These are phyloP conservation scores for Wickerhamomyces kurtzmanii DNA, from an alignment of 805 yeast genomes.

Conservation along the genomic window DNA sequence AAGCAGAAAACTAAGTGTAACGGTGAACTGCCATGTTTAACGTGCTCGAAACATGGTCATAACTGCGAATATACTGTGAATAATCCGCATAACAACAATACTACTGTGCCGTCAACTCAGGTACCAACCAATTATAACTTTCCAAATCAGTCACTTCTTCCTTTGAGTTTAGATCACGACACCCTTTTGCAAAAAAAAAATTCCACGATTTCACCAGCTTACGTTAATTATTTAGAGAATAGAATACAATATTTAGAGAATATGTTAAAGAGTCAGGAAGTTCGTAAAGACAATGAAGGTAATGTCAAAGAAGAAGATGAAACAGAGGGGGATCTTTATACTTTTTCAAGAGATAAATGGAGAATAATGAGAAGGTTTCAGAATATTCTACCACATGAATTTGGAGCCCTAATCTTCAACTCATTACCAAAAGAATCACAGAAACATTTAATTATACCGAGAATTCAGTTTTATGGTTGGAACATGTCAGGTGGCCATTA, in stretches of 20 bases:
- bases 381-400: conserved; percentile 26
- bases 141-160: too few relatives aligned
- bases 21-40: conserved; percentile 39
- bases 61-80: conserved; percentile 7
- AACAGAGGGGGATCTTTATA: conserved; percentile 13
- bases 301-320: conserved; percentile 5
- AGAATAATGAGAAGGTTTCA: conserved; percentile 37
- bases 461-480: conserved; percentile 59
- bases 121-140: too few relatives aligned
- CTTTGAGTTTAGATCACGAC: too few relatives aligned
- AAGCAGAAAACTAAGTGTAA: conserved; percentile 48
- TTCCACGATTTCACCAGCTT: conserved; percentile 6
- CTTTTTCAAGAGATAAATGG: conserved; percentile 31
- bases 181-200: not conserved
- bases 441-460: conserved; percentile 31
- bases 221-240: conserved; percentile 27
- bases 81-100: too few relatives aligned
- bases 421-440: conserved; percentile 24
- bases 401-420: conserved; percentile 24
- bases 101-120: too few relatives aligned
- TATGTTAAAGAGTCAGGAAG: conserved; percentile 8
- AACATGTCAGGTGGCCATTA: conserved; percentile 52
- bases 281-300: too few relatives aligned
- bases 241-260: conserved; percentile 28
- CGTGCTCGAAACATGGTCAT: conserved; percentile 22